Evolutionary conservation across 768 basidiomycete species (phyloP).

Genomic region (Rossbeevera mucosa): DNA sequence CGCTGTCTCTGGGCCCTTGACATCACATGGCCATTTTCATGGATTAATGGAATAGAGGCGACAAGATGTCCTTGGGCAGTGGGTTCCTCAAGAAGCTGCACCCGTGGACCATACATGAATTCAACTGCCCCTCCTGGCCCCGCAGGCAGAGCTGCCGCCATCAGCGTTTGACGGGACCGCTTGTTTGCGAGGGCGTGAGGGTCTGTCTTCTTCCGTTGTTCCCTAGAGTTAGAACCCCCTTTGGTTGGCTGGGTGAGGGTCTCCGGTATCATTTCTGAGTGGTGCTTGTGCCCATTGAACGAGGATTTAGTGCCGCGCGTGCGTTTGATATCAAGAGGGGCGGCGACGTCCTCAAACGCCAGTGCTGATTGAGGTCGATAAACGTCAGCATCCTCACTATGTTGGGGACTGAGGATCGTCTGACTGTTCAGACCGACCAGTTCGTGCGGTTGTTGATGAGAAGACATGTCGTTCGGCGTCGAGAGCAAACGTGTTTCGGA

Average conservation of each 20-base stretch:
- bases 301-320: neutral
- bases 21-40: neutral
- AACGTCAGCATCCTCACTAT: neutral
- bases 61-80: neutral
- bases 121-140: neutral
- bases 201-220: neutral
- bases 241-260: neutral
- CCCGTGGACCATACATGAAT: neutral
- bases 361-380: neutral
- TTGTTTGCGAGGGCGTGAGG: slow-evolving; percentile 7
- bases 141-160: neutral
- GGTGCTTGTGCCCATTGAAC: neutral
- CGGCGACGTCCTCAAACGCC: neutral
- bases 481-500: neutral
- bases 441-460: neutral
- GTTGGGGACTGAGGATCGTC: neutral
- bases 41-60: neutral
- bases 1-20: slow-evolving; percentile 15
- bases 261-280: neutral
- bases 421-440: neutral
- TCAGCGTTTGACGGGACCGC: slow-evolving; percentile 10
- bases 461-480: neutral
- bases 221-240: neutral
- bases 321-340: neutral
- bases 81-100: neutral